These are phyloP conservation scores for Salix udensis DNA, from an alignment of 345 rosid species.

Conservation along the genomic window DNA sequence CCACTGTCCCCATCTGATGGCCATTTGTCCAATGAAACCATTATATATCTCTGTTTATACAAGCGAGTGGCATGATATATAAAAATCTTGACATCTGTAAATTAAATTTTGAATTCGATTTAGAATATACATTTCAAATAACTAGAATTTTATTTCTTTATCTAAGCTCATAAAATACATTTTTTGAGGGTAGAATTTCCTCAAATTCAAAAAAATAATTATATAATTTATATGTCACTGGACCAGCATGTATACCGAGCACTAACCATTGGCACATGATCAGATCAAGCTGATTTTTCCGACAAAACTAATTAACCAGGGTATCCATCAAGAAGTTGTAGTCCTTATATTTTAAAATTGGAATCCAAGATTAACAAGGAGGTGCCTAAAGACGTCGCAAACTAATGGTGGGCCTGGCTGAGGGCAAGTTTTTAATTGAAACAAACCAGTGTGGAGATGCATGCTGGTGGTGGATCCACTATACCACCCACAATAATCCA, in stretches of 20 bases:
- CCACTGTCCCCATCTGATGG: not conserved
- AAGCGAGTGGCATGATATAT: too few species aligned
- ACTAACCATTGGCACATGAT: too few species aligned
- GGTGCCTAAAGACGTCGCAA: not conserved
- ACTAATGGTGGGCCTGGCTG: slow-evolving; percentile 6
- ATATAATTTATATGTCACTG: too few species aligned
- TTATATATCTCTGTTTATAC: not conserved
- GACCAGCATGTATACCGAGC: too few species aligned
- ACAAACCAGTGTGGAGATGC: not conserved
- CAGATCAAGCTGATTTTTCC: too few species aligned
- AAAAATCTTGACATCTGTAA: too few species aligned
- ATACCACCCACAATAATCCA: not conserved
- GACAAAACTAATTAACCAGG: not conserved
- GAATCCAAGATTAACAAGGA: not conserved
- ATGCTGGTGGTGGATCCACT: not conserved
- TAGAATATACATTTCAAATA: too few species aligned
- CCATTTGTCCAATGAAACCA: slow-evolving; percentile 2
- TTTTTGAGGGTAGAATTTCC: too few species aligned
- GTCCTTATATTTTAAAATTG: not conserved
- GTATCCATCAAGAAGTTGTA: not conserved
- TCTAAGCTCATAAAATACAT: too few species aligned
- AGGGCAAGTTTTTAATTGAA: not conserved
- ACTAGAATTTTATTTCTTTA: too few species aligned
- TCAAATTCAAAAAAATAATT: too few species aligned
- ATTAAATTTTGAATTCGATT: too few species aligned